Base-by-base conservation (phyloP, 2,329 filamentous ascomycete genomes). In the Colletotrichum sp. region DNA sequence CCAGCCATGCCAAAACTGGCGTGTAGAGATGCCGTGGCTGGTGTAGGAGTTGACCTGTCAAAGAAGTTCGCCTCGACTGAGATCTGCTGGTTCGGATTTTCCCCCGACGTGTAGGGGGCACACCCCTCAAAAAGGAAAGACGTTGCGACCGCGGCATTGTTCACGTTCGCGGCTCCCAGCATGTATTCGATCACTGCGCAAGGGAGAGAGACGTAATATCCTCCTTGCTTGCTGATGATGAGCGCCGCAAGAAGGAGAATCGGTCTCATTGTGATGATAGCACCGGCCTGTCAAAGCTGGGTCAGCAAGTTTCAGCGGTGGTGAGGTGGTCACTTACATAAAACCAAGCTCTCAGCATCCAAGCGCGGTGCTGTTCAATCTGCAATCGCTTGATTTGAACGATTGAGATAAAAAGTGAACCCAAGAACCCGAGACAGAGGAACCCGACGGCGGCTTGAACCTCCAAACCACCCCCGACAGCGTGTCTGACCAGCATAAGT, bases 301-400 rank as follows among this genome's bases (percentile, higher is more conserved):
- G 30, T 65, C 39, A 71, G 68, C 48, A n/a, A 34, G 18, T 2
- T 30, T 61, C 4, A 32, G 2, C 58, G 28, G 2, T n/a, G 18
- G 15, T 1, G 10, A 8, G 58, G 25, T 52, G 27, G 22, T 18
- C 0, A 81, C 83, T 76, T 76, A 87, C 83, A 75, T 88, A 88
- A 66, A 88, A 83, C 87, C 87, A 88, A 5, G 88, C 85, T 15
- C 91, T 81, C n/a, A 93, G 79, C 90, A 92, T 93, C 91, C 90
- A 93, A 4, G 89, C 89, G 1, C 91, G 86, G 75, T 93, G 91
- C 79, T 92, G 87, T 36, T 92, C 89, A 64, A 93, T 90, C 79
- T 92, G 91, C 8, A 92, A 80, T 4, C 85, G 82, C 81, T 89
- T 91, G 81, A 93, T 87, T 76, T 91, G 92, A 79, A 88, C 83